Conservation (phyloP, 2,329 filamentous ascomycete species). For the Lizonia empirigonia region DNA sequence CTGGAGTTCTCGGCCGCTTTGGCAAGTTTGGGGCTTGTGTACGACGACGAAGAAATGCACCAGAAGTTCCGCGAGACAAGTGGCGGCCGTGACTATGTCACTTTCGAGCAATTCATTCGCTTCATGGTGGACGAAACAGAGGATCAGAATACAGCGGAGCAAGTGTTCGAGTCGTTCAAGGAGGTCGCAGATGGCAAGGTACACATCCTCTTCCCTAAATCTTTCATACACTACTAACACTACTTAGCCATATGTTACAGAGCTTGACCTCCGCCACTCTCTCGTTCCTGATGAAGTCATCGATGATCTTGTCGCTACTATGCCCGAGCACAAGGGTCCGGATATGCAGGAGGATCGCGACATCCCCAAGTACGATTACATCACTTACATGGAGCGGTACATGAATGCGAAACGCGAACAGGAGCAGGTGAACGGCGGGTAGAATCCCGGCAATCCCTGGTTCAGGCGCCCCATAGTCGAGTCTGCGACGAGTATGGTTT, state of each 20-base stretch:
- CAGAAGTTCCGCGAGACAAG: conserved; percentile 91
- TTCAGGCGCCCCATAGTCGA: conserved; percentile 1
- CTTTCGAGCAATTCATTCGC: conserved; percentile 97
- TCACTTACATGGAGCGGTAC: conserved; percentile 89
- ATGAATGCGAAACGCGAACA: conserved; percentile 41
- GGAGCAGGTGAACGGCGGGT: conserved; percentile 30
- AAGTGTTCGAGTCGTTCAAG: conserved; percentile 96
- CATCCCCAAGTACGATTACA: conserved; percentile 90
- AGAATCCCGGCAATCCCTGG: conserved; percentile 20
- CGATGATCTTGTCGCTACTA: conserved; percentile 84
- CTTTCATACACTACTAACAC: conserved; percentile 15
- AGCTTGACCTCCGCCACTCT: conserved; percentile 93
- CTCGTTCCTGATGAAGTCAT: conserved; percentile 97
- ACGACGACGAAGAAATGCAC: conserved; percentile 98
- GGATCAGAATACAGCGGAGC: conserved; percentile 97
- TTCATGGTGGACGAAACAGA: conserved; percentile 99
- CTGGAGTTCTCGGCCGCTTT: conserved; percentile 95
- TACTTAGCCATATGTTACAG: conserved; percentile 83
- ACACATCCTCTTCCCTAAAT: conserved; percentile 32
- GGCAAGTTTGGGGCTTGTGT: conserved; percentile 92
- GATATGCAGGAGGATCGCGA: conserved; percentile 86
- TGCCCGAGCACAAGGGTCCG: conserved; percentile 82
- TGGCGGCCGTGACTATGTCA: conserved; percentile 76
- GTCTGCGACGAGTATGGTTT: neutral
- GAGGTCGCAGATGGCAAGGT: conserved; percentile 97